These are phyloP conservation scores for Fusarium vanettenii DNA, from an alignment of 2,329 filamentous ascomycete genomes.

Conservation along the genomic window DNA sequence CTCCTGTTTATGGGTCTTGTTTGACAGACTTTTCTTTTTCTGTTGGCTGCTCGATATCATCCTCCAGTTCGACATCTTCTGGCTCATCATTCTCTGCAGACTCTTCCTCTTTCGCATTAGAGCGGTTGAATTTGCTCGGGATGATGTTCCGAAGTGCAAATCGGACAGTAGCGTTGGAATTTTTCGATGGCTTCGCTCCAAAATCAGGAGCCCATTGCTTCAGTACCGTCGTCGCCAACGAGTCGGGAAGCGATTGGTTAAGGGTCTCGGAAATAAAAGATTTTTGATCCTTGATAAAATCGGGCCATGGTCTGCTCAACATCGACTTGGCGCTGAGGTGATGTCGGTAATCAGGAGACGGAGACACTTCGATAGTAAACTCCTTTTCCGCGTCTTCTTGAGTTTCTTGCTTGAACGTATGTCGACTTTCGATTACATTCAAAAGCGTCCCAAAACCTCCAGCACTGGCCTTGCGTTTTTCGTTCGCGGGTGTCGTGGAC, in stretches of 20 bases:
- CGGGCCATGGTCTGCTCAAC: conserved; percentile 57
- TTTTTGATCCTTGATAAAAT: conserved; percentile 43
- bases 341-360: conserved; percentile 55
- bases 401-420: neutral
- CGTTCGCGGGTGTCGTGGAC: conserved; percentile 9
- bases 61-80: neutral
- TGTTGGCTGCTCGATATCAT: neutral
- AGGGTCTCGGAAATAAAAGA: conserved; percentile 54
- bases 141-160: conserved; percentile 23
- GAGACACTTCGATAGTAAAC: conserved; percentile 57
- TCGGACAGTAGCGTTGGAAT: conserved; percentile 25
- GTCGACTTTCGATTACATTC: neutral
- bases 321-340: conserved; percentile 49
- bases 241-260: conserved; percentile 52
- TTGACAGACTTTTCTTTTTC: neutral
- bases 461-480: neutral
- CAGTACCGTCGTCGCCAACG: conserved; percentile 53
- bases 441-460: neutral
- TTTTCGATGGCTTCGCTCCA: conserved; percentile 25
- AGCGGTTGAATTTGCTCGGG: conserved; percentile 23
- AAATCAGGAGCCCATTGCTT: conserved; percentile 55
- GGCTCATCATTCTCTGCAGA: neutral
- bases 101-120: neutral
- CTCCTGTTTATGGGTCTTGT: conserved; percentile 11
- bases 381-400: conserved; percentile 26